Evolutionary conservation across 352 stramenopile species (phyloP).

Genomic region (Blastocystis sp.): DNA sequence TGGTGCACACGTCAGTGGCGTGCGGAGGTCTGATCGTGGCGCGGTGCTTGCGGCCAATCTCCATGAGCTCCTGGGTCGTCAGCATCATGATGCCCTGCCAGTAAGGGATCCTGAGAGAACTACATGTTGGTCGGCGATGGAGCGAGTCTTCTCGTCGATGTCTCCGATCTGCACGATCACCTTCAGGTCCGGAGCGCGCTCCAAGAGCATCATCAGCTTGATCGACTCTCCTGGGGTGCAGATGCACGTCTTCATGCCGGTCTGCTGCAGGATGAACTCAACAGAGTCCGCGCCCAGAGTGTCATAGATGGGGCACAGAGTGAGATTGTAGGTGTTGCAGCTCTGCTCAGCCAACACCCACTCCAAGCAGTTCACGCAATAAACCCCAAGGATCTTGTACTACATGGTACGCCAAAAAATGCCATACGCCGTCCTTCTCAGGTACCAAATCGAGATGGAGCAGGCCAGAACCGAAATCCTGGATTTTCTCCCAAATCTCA

Average conservation of each 20-base stretch:
- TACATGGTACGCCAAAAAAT: not conserved
- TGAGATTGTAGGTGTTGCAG: constrained; percentile 70
- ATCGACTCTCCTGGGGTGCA: constrained; percentile 62
- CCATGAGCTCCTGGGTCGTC: constrained; percentile 49
- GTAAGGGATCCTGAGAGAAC: not conserved
- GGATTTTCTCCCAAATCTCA: constrained; percentile 51
- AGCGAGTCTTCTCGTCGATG: constrained; percentile 19
- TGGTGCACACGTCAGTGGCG: constrained; percentile 79
- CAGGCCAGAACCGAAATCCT: constrained; percentile 53
- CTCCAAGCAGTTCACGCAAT: constrained; percentile 90
- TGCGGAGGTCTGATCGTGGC: constrained; percentile 67
- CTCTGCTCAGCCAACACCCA: constrained; percentile 86
- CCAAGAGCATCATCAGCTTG: constrained; percentile 7
- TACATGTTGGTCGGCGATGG: constrained; percentile 37
- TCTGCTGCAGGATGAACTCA: constrained; percentile 76
- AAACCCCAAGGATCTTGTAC: constrained; percentile 74
- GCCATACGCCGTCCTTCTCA: constrained; percentile 10
- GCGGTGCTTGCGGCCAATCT: constrained; percentile 44
- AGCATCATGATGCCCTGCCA: constrained; percentile 3
- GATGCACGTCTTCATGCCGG: constrained; percentile 69
- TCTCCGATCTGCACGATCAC: constrained; percentile 47
- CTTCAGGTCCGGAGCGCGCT: constrained; percentile 5
- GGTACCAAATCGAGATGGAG: constrained; percentile 9
- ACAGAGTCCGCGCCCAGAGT: constrained; percentile 75
- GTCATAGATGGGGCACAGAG: constrained; percentile 78